These are phyloP conservation scores for Isabelozyma gotoi DNA, from an alignment of 805 yeast species.

Conservation along the genomic window DNA sequence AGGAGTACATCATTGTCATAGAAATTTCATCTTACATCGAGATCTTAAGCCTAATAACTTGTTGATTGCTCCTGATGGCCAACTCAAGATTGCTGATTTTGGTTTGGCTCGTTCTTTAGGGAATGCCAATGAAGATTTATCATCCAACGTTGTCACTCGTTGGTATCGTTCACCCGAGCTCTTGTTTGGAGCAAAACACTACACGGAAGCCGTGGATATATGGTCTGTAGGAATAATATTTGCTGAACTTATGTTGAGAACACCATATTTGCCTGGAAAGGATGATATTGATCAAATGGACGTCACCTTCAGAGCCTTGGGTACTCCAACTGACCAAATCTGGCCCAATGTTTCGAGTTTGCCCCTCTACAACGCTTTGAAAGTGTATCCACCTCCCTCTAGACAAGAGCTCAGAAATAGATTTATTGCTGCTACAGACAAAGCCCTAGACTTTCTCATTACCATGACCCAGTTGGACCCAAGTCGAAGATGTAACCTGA, in stretches of 20 bases:
- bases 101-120: conserved; percentile 90
- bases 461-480: conserved; percentile 80
- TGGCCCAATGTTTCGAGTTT: conserved; percentile 90
- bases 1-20: conserved; percentile 94
- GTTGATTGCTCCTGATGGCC: conserved; percentile 82
- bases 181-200: conserved; percentile 44
- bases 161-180: conserved; percentile 90
- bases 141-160: conserved; percentile 93
- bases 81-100: conserved; percentile 93
- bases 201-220: conserved; percentile 44
- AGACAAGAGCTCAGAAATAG: conserved; percentile 76
- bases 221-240: conserved; percentile 63
- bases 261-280: conserved; percentile 92
- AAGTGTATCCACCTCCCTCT: conserved; percentile 80
- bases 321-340: conserved; percentile 87
- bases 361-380: conserved; percentile 72
- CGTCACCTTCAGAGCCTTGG: conserved; percentile 92
- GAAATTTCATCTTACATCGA: conserved; percentile 86
- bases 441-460: conserved; percentile 73
- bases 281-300: conserved; percentile 88
- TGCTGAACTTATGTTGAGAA: conserved; percentile 93
- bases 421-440: conserved; percentile 87
- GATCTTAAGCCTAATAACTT: conserved; percentile 93
- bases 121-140: conserved; percentile 66
- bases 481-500: conserved; percentile 62